Percentiles rank a stretch among this genome's conserved stretches.
Evolutionary conservation across 768 basidiomycete genomes (phyloP).

Genomic region (Mrakia hoshinonis): DNA sequence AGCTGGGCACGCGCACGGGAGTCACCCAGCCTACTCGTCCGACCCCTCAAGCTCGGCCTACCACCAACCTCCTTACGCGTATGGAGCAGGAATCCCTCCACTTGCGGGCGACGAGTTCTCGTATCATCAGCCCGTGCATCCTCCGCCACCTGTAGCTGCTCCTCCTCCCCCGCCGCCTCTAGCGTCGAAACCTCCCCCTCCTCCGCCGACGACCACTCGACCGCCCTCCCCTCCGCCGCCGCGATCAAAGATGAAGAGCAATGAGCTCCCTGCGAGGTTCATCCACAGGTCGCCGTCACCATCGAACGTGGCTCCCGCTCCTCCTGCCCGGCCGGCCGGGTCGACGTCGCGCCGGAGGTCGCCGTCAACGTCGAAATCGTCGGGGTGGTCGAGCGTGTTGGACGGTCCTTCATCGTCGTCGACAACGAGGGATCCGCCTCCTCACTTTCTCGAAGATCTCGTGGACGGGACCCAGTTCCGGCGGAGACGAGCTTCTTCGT

Average conservation of each 20-base stretch:
- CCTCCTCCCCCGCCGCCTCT: not conserved
- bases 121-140: not conserved
- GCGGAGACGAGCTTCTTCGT: no score
- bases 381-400: not conserved
- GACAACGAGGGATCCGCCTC: not conserved
- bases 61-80: no score
- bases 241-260: not conserved
- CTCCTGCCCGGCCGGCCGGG: not conserved
- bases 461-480: no score
- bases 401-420: not conserved
- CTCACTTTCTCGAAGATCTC: not conserved
- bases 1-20: no score
- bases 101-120: no score
- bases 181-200: not conserved
- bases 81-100: no score
- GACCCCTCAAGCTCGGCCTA: no score
- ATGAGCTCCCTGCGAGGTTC: not conserved
- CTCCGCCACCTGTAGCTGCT: not conserved
- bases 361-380: not conserved
- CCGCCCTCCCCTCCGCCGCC: not conserved
- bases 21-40: no score
- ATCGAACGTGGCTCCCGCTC: not conserved
- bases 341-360: not conserved
- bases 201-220: not conserved
- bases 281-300: conserved; percentile 6